These are phyloP conservation scores for Zea mays DNA, from an alignment of 176 grass and related monocot species.

Conservation along the genomic window DNA sequence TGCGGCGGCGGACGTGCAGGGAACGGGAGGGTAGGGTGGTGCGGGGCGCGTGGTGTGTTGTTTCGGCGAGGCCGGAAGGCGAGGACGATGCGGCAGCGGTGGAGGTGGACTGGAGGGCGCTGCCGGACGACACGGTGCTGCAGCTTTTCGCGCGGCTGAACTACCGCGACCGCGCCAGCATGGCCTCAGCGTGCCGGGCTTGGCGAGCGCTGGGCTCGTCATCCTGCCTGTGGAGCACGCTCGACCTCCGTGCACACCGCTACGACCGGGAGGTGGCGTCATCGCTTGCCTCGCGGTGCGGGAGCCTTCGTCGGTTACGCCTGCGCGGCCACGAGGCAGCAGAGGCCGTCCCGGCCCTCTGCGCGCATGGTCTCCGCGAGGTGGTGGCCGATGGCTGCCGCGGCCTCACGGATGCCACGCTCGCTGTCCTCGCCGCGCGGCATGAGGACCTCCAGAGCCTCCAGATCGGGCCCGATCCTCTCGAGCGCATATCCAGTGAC, in stretches of 20 bases:
- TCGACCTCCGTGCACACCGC: constrained; percentile 85
- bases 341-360: constrained; percentile 53
- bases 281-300: constrained; percentile 67
- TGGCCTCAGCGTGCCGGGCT: constrained; percentile 60
- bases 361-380: constrained; percentile 62
- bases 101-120: constrained; percentile 77
- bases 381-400: constrained; percentile 82
- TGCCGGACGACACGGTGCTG: constrained; percentile 80
- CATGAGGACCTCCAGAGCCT: constrained; percentile 86
- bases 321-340: constrained; percentile 64
- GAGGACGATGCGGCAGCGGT: constrained; percentile 1
- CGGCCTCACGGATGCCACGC: constrained; percentile 72
- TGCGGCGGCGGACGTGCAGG: constrained; percentile 64
- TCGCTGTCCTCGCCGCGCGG: constrained; percentile 79
- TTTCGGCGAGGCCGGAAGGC: not conserved
- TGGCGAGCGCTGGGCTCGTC: constrained; percentile 85
- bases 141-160: constrained; percentile 86
- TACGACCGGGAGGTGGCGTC: constrained; percentile 50
- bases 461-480: constrained; percentile 75
- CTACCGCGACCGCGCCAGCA: constrained; percentile 82
- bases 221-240: constrained; percentile 72
- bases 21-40: constrained; percentile 30
- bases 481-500: constrained; percentile 74
- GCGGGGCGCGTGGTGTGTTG: not conserved
- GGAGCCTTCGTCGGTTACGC: constrained; percentile 56